Conservation (phyloP, 805 yeast species). For the Vanderwaltozyma polyspora region DNA sequence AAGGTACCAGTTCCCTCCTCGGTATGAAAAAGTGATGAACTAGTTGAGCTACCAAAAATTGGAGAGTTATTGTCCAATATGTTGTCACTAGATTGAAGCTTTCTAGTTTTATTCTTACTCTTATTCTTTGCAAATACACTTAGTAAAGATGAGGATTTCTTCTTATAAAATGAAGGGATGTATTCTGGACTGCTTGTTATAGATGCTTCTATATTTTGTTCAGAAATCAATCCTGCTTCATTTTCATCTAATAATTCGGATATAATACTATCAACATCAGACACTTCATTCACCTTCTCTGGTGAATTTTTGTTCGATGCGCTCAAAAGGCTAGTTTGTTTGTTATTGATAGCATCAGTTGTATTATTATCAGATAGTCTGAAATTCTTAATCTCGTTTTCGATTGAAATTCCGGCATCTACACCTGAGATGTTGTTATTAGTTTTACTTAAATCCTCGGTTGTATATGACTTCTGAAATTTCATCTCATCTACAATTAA, state of each 20-base stretch:
- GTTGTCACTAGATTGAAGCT: not conserved
- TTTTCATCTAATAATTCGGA: conserved; percentile 6
- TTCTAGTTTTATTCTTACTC: conserved; percentile 9
- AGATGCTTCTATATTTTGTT: conserved; percentile 12
- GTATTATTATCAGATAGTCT: no score
- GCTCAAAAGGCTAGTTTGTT: no score
- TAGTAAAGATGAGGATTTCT: conserved; percentile 20
- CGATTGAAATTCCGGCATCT: no score
- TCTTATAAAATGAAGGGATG: conserved; percentile 6
- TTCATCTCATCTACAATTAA: conserved; percentile 2
- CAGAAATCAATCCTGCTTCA: conserved; percentile 3
- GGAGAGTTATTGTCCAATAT: not conserved
- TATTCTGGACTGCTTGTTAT: no score
- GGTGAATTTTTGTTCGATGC: no score
- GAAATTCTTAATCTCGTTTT: no score
- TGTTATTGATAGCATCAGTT: no score
- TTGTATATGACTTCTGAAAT: no score
- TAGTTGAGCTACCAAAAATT: no score
- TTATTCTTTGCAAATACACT: conserved; percentile 17
- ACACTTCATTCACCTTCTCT: conserved; percentile 2
- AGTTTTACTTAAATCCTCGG: no score
- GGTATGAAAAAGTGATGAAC: not conserved
- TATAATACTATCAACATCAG: conserved; percentile 12
- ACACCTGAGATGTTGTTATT: no score
- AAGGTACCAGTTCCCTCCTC: no score